These are phyloP conservation scores for Porphyra umbilicalis DNA, from an alignment of 31 red algal genomes.

Conservation along the genomic window DNA sequence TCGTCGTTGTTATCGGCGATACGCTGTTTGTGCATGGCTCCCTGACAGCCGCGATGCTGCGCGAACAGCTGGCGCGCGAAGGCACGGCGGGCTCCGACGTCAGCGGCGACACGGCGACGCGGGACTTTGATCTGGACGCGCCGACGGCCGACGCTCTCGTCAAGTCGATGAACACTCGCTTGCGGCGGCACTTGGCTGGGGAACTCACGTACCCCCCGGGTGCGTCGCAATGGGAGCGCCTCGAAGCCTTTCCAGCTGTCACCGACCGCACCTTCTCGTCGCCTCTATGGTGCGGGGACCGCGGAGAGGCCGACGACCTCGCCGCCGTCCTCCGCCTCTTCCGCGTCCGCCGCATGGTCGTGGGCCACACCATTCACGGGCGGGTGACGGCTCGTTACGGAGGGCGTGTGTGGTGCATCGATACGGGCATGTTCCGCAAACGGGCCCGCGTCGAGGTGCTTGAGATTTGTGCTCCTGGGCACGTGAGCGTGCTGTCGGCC, in stretches of 20 bases:
- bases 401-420: conserved; percentile 92
- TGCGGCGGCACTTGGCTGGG: neutral
- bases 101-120: neutral
- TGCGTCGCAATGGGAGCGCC: neutral
- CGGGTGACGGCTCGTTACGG: conserved; percentile 80
- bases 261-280: neutral
- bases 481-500: neutral
- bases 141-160: neutral
- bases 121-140: neutral
- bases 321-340: neutral
- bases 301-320: neutral
- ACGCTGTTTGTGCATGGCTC: conserved; percentile 95
- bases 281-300: neutral
- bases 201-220: neutral
- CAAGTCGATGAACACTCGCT: neutral
- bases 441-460: neutral
- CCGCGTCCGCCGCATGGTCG: conserved; percentile 65
- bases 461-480: neutral
- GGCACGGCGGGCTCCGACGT: neutral
- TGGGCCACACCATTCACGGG: conserved; percentile 87
- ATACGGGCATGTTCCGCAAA: conserved; percentile 70
- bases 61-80: neutral
- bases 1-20: conserved; percentile 83
- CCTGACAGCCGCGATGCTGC: conserved; percentile 19
- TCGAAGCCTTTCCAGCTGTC: neutral